Conservation (phyloP, 495 filamentous ascomycete species). For the Chaetomidium leptoderma region DNA sequence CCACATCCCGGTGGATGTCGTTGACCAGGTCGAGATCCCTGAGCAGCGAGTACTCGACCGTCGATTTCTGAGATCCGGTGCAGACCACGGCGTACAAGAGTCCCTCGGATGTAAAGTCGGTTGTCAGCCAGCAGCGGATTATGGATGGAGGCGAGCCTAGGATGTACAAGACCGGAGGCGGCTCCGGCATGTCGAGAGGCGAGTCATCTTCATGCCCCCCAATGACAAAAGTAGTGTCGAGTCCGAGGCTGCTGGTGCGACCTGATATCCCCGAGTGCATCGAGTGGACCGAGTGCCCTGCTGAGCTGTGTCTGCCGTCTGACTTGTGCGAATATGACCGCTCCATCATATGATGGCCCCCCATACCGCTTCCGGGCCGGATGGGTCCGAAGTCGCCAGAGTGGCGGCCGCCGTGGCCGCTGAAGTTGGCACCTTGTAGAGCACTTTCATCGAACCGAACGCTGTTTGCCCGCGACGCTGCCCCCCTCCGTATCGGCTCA, state of each 20-base stretch:
- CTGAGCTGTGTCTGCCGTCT: slow-evolving; percentile 91
- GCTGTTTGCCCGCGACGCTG: slow-evolving; percentile 87
- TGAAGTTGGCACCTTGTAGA: slow-evolving; percentile 78
- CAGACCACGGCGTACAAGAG: slow-evolving; percentile 90
- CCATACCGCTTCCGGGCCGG: slow-evolving; percentile 75
- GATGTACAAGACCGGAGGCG: slow-evolving; percentile 76
- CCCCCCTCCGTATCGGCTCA: slow-evolving; percentile 76
- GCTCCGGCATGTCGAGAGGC: slow-evolving; percentile 60
- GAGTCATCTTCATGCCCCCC: slow-evolving; percentile 60
- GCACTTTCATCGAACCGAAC: slow-evolving; percentile 99
- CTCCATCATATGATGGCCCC: slow-evolving; percentile 75
- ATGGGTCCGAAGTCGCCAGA: slow-evolving; percentile 74
- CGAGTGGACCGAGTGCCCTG: slow-evolving; percentile 72
- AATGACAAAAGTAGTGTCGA: slow-evolving; percentile 67
- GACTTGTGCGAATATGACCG: slow-evolving; percentile 90
- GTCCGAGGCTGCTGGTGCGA: slow-evolving; percentile 74
- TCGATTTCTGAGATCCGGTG: slow-evolving; percentile 83
- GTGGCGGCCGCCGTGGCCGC: slow-evolving; percentile 70
- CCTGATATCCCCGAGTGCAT: slow-evolving; percentile 62
- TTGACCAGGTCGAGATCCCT: slow-evolving; percentile 64
- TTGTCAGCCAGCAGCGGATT: slow-evolving; percentile 90
- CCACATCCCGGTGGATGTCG: slow-evolving; percentile 58
- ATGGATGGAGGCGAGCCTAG: slow-evolving; percentile 86
- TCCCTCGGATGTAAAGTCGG: slow-evolving; percentile 77
- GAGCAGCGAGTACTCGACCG: slow-evolving; percentile 66